These are phyloP conservation scores for Hypholoma sublateritium DNA, from an alignment of 768 basidiomycete genomes.

Conservation along the genomic window DNA sequence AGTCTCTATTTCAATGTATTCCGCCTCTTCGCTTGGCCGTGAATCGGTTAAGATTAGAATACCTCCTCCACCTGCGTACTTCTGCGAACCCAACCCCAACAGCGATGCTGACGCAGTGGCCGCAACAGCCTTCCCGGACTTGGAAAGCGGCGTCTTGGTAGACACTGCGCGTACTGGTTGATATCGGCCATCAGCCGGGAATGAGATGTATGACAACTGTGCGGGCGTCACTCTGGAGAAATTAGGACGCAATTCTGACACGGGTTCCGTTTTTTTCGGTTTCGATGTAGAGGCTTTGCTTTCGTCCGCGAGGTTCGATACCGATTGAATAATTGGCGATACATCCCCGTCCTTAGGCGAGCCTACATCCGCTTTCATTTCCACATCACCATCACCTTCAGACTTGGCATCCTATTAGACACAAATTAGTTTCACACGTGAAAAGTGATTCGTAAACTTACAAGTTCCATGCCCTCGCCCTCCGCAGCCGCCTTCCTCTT, in stretches of 20 bases:
- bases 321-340: constrained; percentile 54
- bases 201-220: constrained; percentile 82
- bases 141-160: constrained; percentile 35
- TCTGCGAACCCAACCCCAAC: constrained; percentile 46
- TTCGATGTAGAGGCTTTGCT: constrained; percentile 36
- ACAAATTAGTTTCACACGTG: constrained; percentile 3
- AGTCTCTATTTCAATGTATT: constrained; percentile 66
- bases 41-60: constrained; percentile 83
- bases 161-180: constrained; percentile 86
- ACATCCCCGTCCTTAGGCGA: constrained; percentile 53
- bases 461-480: constrained; percentile 79
- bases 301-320: constrained; percentile 48
- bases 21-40: constrained; percentile 65
- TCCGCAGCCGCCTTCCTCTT: constrained; percentile 89
- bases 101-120: constrained; percentile 28
- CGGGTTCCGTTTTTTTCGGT: constrained; percentile 70
- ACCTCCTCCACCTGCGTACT: constrained; percentile 79
- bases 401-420: constrained; percentile 31
- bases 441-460: constrained; percentile 38
- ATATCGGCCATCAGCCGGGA: constrained; percentile 79
- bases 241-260: constrained; percentile 76
- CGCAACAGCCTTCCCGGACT: constrained; percentile 30
- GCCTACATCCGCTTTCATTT: constrained; percentile 70
- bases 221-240: constrained; percentile 91
- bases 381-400: constrained; percentile 63